Conservation (phyloP, 257 asterid species). For the Nicotiana otophora region DNA sequence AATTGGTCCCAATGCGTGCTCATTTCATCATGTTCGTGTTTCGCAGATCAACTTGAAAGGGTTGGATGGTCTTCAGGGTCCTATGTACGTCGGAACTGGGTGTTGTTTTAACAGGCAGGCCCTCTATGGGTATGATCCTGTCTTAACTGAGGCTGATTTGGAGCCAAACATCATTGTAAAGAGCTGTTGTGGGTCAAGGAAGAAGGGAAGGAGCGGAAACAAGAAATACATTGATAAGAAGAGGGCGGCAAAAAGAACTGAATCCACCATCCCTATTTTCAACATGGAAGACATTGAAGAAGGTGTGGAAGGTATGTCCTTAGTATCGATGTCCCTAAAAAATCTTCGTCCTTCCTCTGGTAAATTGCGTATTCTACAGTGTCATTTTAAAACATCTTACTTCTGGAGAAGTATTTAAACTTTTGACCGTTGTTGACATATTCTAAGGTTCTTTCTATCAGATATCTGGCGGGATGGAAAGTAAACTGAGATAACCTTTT, state of each 20-base stretch:
- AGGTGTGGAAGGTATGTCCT: slow-evolving; percentile 76
- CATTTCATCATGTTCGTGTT: slow-evolving; percentile 1
- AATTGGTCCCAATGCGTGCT: neutral
- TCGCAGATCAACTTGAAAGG: slow-evolving; percentile 90
- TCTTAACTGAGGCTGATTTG: slow-evolving; percentile 69
- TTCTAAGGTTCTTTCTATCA: neutral
- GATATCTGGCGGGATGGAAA: neutral
- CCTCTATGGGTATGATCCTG: slow-evolving; percentile 83
- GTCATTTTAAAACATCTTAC: neutral
- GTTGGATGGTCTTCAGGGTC: slow-evolving; percentile 90
- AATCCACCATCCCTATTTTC: slow-evolving; percentile 71
- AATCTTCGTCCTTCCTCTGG: neutral
- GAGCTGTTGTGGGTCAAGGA: slow-evolving; percentile 72
- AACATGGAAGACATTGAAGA: slow-evolving; percentile 82
- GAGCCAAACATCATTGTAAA: slow-evolving; percentile 70
- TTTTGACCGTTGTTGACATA: neutral
- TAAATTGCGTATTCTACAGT: neutral
- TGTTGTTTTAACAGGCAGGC: slow-evolving; percentile 93
- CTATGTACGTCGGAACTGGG: slow-evolving; percentile 91
- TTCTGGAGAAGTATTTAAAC: neutral
- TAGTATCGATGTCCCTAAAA: neutral
- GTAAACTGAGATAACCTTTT: neutral
- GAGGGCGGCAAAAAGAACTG: slow-evolving; percentile 71
- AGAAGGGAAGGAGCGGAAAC: slow-evolving; percentile 55
- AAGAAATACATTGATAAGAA: slow-evolving; percentile 69